These are phyloP conservation scores for Penicillium sp. DNA, from an alignment of 2,329 filamentous ascomycete species.

Conservation along the genomic window DNA sequence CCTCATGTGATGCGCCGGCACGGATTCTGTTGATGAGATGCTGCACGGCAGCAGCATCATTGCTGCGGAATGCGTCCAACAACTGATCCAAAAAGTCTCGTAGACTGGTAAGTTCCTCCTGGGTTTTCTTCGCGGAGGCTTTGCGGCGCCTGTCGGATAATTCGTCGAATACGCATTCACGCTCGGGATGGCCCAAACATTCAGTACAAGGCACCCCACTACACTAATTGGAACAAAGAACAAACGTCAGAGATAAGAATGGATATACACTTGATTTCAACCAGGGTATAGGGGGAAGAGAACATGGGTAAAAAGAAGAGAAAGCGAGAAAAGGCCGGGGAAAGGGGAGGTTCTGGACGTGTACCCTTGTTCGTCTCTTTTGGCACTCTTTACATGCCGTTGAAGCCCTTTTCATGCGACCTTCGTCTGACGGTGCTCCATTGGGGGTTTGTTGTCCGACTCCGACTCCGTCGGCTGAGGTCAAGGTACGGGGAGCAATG, in stretches of 20 bases:
- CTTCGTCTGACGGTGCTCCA: conserved; percentile 27
- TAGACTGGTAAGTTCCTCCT: conserved; percentile 32
- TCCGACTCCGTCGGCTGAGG: conserved; percentile 9
- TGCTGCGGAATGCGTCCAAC: conserved; percentile 25
- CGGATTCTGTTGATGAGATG: conserved; percentile 30
- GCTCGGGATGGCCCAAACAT: conserved; percentile 30
- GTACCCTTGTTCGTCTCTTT: conserved; percentile 39
- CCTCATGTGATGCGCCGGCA: conserved; percentile 17
- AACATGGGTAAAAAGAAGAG: neutral
- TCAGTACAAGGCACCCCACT: conserved; percentile 34
- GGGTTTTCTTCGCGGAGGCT: conserved; percentile 27
- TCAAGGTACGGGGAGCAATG: conserved; percentile 31
- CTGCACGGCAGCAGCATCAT: conserved; percentile 21
- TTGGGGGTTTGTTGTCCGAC: conserved; percentile 15
- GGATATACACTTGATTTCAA: neutral
- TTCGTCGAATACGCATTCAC: conserved; percentile 37
- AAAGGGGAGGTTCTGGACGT: neutral
- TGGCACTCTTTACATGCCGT: conserved; percentile 41
- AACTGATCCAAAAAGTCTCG: conserved; percentile 29
- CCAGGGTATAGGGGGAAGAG: neutral
- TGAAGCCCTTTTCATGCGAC: conserved; percentile 36
- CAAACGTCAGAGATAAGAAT: conserved; percentile 7
- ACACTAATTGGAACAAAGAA: conserved; percentile 26
- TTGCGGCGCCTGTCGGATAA: conserved; percentile 39
- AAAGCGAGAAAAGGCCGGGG: neutral